phyloP scores from a whole-genome alignment of 2,329 filamentous ascomycete genomes.

The Scorias spongiosa region DNA sequence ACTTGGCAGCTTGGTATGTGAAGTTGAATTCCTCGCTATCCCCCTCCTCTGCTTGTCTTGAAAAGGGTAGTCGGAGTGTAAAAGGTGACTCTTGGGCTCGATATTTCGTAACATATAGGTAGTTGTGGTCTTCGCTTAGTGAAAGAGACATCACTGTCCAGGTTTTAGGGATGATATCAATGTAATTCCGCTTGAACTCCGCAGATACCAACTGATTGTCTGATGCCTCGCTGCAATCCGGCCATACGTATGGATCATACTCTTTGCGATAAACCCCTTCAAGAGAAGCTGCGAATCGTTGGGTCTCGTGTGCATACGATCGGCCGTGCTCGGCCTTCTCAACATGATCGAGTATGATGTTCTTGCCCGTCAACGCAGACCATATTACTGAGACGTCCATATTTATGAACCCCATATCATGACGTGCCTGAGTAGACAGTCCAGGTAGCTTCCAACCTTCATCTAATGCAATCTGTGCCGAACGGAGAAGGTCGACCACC shows the following conservation, averaged over 20 bases:
- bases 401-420: constrained; percentile 44
- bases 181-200: constrained; percentile 61
- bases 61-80: constrained; percentile 70
- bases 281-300: constrained; percentile 39
- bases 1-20: constrained; percentile 63
- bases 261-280: constrained; percentile 17
- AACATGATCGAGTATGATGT: too few species aligned
- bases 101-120: constrained; percentile 80
- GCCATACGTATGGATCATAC: too few species aligned
- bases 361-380: constrained; percentile 30
- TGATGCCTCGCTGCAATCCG: too few species aligned
- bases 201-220: too few species aligned
- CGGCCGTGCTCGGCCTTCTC: background rate
- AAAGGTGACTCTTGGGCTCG: constrained; percentile 64
- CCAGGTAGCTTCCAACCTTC: background rate
- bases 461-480: background rate
- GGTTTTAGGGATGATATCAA: constrained; percentile 65
- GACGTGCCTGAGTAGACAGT: background rate
- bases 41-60: constrained; percentile 66
- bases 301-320: constrained; percentile 46
- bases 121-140: constrained; percentile 65
- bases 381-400: constrained; percentile 52
- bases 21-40: constrained; percentile 61
- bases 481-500: background rate
- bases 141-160: constrained; percentile 84